Percentiles rank a stretch among this genome's conserved stretches.
Evolutionary conservation across 2,329 filamentous ascomycete genomes (phyloP).

Genomic region (Blastomyces percursus): DNA sequence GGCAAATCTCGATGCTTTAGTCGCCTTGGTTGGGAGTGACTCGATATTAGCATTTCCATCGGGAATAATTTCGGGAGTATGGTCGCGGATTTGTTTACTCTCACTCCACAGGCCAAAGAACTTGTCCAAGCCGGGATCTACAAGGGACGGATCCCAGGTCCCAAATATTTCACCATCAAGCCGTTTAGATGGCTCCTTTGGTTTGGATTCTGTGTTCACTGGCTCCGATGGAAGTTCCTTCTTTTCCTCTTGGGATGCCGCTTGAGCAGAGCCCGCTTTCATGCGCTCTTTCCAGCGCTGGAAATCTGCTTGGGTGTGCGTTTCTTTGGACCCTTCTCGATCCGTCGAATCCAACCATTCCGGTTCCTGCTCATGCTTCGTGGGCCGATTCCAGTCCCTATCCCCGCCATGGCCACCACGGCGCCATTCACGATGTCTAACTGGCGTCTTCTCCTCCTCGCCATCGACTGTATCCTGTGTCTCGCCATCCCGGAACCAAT

Average conservation of each 20-base stretch:
- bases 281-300: slow-evolving; percentile 89
- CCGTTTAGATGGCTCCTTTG: slow-evolving; percentile 25
- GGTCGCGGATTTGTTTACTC: slow-evolving; percentile 30
- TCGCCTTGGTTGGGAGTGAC: slow-evolving; percentile 40
- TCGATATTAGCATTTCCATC: slow-evolving; percentile 29
- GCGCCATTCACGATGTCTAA: slow-evolving; percentile 58
- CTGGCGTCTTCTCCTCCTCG: slow-evolving; percentile 34
- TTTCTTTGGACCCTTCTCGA: slow-evolving; percentile 55
- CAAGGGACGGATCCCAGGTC: slow-evolving; percentile 48
- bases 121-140: slow-evolving; percentile 61
- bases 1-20: slow-evolving; percentile 73
- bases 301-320: slow-evolving; percentile 80
- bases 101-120: slow-evolving; percentile 56
- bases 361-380: slow-evolving; percentile 62
- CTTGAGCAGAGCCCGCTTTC: slow-evolving; percentile 52
- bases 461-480: slow-evolving; percentile 27
- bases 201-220: slow-evolving; percentile 30
- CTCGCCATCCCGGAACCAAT: slow-evolving; percentile 60
- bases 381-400: slow-evolving; percentile 44
- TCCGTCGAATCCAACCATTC: slow-evolving; percentile 77
- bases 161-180: slow-evolving; percentile 42
- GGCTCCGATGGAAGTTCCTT: slow-evolving; percentile 26
- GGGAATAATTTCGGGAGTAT: slow-evolving; percentile 31
- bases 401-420: slow-evolving; percentile 37
- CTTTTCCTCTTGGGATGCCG: slow-evolving; percentile 32